A percentile compares a stretch with the other conserved stretches of the same genome.
Conservation (phyloP, 2,329 filamentous ascomycete species). For the Catunica adiposa region DNA sequence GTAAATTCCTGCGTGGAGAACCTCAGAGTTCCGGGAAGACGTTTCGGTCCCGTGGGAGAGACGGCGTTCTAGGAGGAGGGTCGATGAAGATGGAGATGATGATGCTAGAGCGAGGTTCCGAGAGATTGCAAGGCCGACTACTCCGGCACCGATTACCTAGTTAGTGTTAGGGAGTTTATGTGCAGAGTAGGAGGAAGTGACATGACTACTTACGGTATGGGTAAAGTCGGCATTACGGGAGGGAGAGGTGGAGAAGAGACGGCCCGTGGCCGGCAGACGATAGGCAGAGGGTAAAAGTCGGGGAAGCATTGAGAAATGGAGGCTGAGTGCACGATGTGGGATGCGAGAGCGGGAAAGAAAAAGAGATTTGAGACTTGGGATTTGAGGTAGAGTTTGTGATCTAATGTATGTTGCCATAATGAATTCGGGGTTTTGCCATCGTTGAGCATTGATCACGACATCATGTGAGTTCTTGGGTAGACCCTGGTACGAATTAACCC, state of each 20-base stretch:
- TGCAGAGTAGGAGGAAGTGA: not conserved
- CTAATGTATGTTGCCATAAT: not conserved
- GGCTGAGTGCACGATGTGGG: too few species aligned
- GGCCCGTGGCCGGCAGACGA: too few species aligned
- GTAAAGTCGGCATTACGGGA: conserved; percentile 27
- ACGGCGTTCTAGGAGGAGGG: conserved; percentile 70
- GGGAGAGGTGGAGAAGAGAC: conserved; percentile 23
- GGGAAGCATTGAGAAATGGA: too few species aligned
- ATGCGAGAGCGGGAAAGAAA: not conserved
- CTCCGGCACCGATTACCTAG: conserved; percentile 41
- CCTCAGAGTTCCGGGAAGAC: conserved; percentile 80
- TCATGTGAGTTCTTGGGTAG: too few species aligned
- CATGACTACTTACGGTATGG: conserved; percentile 24
- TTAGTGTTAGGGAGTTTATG: not conserved
- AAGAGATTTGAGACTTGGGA: not conserved
- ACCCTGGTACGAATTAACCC: too few species aligned
- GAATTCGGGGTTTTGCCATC: not conserved
- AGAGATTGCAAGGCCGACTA: conserved; percentile 68
- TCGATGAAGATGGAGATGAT: conserved; percentile 41
- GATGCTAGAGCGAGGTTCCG: conserved; percentile 47
- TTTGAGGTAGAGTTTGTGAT: not conserved
- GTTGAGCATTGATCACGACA: too few species aligned
- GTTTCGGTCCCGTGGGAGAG: conserved; percentile 58
- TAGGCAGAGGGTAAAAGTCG: not conserved
- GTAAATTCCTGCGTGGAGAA: conserved; percentile 91